Percentiles rank a stretch among this genome's conserved stretches.
phyloP scores from a whole-genome alignment of 1,139 yeast species.

The Pichia sp. region DNA sequence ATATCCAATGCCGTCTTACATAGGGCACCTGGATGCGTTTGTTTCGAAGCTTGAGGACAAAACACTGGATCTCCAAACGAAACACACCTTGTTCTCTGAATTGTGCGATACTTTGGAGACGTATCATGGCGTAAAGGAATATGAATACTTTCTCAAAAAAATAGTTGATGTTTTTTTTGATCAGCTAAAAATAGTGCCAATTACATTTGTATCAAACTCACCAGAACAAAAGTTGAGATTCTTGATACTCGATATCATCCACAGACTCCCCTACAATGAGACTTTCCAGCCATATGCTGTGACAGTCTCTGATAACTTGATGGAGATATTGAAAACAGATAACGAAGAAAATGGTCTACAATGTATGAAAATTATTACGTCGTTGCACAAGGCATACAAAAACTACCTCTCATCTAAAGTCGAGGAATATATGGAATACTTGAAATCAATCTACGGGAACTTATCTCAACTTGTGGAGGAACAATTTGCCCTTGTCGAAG shows the following conservation, averaged over 20 bases:
- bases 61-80: conserved; percentile 45
- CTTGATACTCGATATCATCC: conserved; percentile 70
- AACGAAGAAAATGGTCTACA: conserved; percentile 95
- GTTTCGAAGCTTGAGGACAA: conserved; percentile 52
- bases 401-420: conserved; percentile 62
- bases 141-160: conserved; percentile 58
- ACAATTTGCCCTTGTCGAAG: conserved; percentile 19
- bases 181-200: conserved; percentile 60
- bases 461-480: conserved; percentile 65
- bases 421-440: conserved; percentile 69
- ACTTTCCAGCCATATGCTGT: conserved; percentile 67
- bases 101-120: conserved; percentile 80
- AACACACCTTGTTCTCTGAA: conserved; percentile 68
- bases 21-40: conserved; percentile 50
- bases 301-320: conserved; percentile 54
- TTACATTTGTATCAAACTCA: conserved; percentile 57
- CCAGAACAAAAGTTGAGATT: conserved; percentile 72
- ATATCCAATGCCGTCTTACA: conserved; percentile 21
- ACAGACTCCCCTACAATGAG: conserved; percentile 78
- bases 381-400: conserved; percentile 82
- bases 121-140: conserved; percentile 72
- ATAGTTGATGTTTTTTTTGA: conserved; percentile 57
- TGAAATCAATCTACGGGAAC: conserved; percentile 71
- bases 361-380: conserved; percentile 85
- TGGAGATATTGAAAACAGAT: conserved; percentile 58